Conservation (phyloP, 2,329 filamentous ascomycete genomes). For the Alternaria sp. region DNA sequence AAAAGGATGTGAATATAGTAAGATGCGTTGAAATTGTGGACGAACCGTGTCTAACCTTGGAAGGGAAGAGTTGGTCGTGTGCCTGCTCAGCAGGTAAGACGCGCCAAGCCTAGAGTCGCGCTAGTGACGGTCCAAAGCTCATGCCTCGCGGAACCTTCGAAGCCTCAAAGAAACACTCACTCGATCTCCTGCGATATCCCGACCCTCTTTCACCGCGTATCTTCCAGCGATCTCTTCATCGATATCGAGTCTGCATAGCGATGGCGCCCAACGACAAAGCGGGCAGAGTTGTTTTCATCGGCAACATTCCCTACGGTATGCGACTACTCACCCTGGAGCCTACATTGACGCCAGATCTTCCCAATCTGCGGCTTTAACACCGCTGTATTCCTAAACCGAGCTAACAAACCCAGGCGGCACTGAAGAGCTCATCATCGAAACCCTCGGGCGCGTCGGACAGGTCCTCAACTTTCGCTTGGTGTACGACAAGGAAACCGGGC, state of each 20-base stretch:
- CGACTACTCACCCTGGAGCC: conserved; percentile 1
- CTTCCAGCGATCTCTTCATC: neutral
- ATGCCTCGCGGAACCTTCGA: neutral
- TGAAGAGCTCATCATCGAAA: conserved; percentile 94
- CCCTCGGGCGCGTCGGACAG: conserved; percentile 87
- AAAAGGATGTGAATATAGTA: neutral
- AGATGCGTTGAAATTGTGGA: neutral
- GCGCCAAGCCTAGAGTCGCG: conserved; percentile 12
- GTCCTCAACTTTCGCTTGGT: conserved; percentile 92
- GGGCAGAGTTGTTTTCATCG: conserved; percentile 82
- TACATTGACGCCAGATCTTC: neutral
- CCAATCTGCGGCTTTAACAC: neutral
- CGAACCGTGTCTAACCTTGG: neutral
- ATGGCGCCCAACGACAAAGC: conserved; percentile 66
- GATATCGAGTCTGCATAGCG: neutral
- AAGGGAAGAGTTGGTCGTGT: neutral
- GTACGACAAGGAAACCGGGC: conserved; percentile 92
- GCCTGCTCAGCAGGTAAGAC: neutral
- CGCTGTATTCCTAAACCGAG: neutral
- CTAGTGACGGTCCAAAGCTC: conserved; percentile 4
- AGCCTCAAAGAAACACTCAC: conserved; percentile 10
- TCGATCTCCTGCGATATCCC: neutral
- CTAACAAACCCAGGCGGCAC: conserved; percentile 72
- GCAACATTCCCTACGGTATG: conserved; percentile 82
- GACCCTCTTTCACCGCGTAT: neutral